phyloP scores from a whole-genome alignment of 139 green algal genomes.

The Chlamydomonas schloesseri region DNA sequence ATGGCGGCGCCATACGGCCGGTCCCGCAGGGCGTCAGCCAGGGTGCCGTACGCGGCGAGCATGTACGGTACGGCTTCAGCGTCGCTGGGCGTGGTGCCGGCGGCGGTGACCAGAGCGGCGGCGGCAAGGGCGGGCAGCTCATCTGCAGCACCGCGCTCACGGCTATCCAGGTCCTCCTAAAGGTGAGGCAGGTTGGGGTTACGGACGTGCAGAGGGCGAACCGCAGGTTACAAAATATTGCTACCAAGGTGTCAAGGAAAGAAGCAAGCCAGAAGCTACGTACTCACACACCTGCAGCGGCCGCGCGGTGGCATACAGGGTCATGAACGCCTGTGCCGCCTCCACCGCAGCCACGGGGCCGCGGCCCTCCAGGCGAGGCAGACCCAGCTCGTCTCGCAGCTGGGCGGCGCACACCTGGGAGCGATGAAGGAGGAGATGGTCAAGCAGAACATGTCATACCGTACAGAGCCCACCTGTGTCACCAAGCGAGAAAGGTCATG shows the following conservation, averaged over 20 bases:
- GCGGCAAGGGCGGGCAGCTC: slow-evolving; percentile 76
- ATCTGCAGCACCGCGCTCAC: slow-evolving; percentile 83
- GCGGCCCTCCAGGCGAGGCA: slow-evolving; percentile 14
- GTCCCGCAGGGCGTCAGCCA: slow-evolving; percentile 51
- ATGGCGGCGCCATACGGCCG: slow-evolving; percentile 69
- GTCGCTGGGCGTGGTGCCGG: background rate
- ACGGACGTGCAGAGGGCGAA: background rate
- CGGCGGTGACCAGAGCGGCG: slow-evolving; percentile 56
- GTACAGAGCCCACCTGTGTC: too few species aligned
- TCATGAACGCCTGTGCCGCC: slow-evolving; percentile 57
- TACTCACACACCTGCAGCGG: slow-evolving; percentile 67
- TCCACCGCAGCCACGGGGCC: background rate
- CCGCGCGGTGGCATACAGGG: slow-evolving; percentile 56
- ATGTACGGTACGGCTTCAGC: slow-evolving; percentile 18
- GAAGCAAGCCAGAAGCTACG: too few species aligned
- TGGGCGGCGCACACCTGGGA: slow-evolving; percentile 46
- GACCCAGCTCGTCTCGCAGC: slow-evolving; percentile 70
- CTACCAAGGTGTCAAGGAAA: too few species aligned
- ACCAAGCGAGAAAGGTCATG: too few species aligned
- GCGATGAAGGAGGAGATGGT: too few species aligned
- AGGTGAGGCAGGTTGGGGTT: too few species aligned
- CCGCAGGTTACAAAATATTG: too few species aligned
- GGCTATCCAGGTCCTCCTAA: slow-evolving; percentile 71
- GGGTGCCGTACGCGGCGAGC: slow-evolving; percentile 27
- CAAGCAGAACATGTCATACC: too few species aligned